Evolutionary conservation across 2,329 filamentous ascomycete species (phyloP).

Genomic region (Alternaria brassicae): DNA sequence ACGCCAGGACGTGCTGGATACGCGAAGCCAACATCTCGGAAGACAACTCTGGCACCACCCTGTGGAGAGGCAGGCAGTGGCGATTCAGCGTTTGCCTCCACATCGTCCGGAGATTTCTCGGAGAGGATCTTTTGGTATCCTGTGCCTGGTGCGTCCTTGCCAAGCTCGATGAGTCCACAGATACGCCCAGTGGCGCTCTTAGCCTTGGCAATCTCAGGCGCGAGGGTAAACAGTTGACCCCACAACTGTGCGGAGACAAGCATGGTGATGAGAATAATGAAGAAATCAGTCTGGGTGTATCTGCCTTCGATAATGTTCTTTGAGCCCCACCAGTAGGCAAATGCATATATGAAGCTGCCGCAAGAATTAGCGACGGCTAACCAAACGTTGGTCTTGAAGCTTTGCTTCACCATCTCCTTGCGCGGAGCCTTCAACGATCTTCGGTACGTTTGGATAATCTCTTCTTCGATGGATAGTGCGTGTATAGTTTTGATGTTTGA

Average conservation of each 20-base stretch:
- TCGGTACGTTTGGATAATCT: slow-evolving; percentile 56
- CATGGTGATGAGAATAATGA: slow-evolving; percentile 75
- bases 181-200: slow-evolving; percentile 74
- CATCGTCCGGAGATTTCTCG: slow-evolving; percentile 55
- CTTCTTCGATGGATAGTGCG: slow-evolving; percentile 59
- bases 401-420: slow-evolving; percentile 59
- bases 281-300: slow-evolving; percentile 72
- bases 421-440: slow-evolving; percentile 56
- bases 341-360: slow-evolving; percentile 73
- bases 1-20: slow-evolving; percentile 69
- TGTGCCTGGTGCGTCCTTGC: slow-evolving; percentile 23
- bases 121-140: slow-evolving; percentile 89
- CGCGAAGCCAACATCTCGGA: slow-evolving; percentile 68
- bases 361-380: slow-evolving; percentile 66
- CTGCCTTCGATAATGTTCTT: slow-evolving; percentile 71
- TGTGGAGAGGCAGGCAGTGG: slow-evolving; percentile 74
- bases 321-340: slow-evolving; percentile 83
- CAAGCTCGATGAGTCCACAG: slow-evolving; percentile 65
- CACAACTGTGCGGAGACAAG: slow-evolving; percentile 76
- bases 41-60: slow-evolving; percentile 56
- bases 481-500: slow-evolving; percentile 61
- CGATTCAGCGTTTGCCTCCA: slow-evolving; percentile 42
- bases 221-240: slow-evolving; percentile 76
- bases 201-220: slow-evolving; percentile 75
- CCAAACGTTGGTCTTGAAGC: slow-evolving; percentile 64